Evolutionary conservation across 208 protist genomes (phyloP).

Genomic region (Endotrypanum monterogeii): DNA sequence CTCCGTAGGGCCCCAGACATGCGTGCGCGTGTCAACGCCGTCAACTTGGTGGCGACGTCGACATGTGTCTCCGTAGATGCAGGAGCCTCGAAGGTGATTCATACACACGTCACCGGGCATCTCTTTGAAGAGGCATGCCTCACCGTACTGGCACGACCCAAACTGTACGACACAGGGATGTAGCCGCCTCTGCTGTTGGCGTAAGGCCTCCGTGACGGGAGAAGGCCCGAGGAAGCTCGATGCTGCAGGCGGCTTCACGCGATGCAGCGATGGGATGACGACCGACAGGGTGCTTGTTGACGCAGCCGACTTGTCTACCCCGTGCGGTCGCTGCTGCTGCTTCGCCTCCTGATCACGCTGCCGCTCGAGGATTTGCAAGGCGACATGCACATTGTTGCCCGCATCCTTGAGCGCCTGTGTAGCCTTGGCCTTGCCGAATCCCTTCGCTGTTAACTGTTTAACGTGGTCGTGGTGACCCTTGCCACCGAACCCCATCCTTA

Average conservation of each 20-base stretch:
- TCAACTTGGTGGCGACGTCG: conserved; percentile 64
- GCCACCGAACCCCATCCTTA: not conserved
- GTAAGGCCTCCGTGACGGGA: not conserved
- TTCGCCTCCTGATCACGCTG: conserved; percentile 30
- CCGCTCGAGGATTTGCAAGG: conserved; percentile 49
- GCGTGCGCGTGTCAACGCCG: conserved; percentile 64
- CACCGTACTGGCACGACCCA: conserved; percentile 64
- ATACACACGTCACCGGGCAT: conserved; percentile 78
- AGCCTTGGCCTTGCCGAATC: conserved; percentile 66
- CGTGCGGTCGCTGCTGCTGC: conserved; percentile 8
- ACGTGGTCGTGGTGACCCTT: conserved; percentile 6
- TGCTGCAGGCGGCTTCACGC: not conserved
- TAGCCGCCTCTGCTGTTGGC: conserved; percentile 9
- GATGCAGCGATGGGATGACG: conserved; percentile 18
- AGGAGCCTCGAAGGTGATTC: conserved; percentile 66
- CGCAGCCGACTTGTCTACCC: not conserved
- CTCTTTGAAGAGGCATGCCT: conserved; percentile 58
- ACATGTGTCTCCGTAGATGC: conserved; percentile 62
- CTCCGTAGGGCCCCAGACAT: conserved; percentile 9
- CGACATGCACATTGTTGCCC: conserved; percentile 49
- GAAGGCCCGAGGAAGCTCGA: not conserved
- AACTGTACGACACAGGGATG: conserved; percentile 85
- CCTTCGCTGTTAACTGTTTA: conserved; percentile 39
- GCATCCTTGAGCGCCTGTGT: conserved; percentile 67
- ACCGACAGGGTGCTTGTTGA: not conserved